A percentile compares a stretch with the other conserved stretches of the same genome.
Conservation (phyloP, 1,139 yeast genomes). For the Candida glucosophila region DNA sequence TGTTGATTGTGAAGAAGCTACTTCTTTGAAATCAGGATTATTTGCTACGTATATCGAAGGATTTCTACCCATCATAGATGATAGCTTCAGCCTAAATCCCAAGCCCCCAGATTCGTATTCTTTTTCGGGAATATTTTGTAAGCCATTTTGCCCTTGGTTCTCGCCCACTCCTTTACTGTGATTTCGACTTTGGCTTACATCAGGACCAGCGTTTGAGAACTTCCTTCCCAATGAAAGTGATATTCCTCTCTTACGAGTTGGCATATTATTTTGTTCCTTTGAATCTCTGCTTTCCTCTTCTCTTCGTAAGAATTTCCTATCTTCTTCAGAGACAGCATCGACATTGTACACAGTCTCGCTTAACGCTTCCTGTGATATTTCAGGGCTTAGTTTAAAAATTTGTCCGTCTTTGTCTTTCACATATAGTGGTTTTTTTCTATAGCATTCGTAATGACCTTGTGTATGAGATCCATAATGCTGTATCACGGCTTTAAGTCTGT, state of each 20-base stretch:
- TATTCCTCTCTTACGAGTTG: not conserved
- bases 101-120: not conserved
- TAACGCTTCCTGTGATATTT: conserved; percentile 23
- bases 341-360: conserved; percentile 9
- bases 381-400: conserved; percentile 42
- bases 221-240: conserved; percentile 1
- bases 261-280: conserved; percentile 1
- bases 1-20: no score
- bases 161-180: no score
- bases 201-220: conserved; percentile 3
- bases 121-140: conserved; percentile 1
- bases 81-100: conserved; percentile 27
- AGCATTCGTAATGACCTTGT: conserved; percentile 85
- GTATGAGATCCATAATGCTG: conserved; percentile 86
- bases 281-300: not conserved
- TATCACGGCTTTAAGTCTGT: conserved; percentile 62
- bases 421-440: conserved; percentile 57
- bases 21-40: not conserved
- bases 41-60: conserved; percentile 37
- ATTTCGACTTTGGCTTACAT: no score
- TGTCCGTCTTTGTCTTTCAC: conserved; percentile 42
- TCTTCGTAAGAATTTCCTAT: no score
- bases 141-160: no score
- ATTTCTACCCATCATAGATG: conserved; percentile 36
- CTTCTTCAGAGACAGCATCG: no score